Conservation (phyloP, 2,329 filamentous ascomycete genomes). For the Fusarium setosum region DNA sequence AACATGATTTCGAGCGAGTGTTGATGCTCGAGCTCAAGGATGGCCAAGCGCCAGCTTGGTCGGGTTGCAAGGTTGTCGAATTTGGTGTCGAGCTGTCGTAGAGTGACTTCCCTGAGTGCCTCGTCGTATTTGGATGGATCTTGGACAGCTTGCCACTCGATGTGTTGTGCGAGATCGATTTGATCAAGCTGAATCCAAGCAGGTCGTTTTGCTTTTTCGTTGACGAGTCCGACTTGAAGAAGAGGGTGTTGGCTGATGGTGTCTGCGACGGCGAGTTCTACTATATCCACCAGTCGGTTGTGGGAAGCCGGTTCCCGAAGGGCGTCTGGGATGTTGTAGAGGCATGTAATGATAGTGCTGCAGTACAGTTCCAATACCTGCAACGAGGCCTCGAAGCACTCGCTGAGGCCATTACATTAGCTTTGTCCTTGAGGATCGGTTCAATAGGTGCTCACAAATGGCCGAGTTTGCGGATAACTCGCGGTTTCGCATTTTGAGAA, state of each 20-base stretch:
- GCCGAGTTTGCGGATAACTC: neutral
- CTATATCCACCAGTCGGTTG: neutral
- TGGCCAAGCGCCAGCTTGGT: neutral
- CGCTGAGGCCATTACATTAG: neutral
- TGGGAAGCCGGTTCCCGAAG: neutral
- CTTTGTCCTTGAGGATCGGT: neutral
- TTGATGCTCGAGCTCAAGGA: neutral
- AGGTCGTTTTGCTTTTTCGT: neutral
- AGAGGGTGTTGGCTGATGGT: neutral
- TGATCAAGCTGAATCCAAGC: neutral
- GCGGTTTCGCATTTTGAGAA: neutral
- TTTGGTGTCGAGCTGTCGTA: neutral
- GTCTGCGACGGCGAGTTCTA: neutral
- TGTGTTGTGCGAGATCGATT: neutral
- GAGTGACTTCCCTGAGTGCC: neutral
- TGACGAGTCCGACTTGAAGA: neutral
- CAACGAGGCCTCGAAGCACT: neutral
- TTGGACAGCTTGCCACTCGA: neutral
- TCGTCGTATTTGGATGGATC: neutral
- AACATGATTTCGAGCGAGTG: conserved; percentile 15
- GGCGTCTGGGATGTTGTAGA: neutral
- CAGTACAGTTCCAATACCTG: neutral
- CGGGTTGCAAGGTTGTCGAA: neutral
- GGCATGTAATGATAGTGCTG: neutral
- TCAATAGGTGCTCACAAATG: neutral